Evolutionary conservation across 345 rosid genomes (phyloP).

Genomic region (Ceriops tagal): DNA sequence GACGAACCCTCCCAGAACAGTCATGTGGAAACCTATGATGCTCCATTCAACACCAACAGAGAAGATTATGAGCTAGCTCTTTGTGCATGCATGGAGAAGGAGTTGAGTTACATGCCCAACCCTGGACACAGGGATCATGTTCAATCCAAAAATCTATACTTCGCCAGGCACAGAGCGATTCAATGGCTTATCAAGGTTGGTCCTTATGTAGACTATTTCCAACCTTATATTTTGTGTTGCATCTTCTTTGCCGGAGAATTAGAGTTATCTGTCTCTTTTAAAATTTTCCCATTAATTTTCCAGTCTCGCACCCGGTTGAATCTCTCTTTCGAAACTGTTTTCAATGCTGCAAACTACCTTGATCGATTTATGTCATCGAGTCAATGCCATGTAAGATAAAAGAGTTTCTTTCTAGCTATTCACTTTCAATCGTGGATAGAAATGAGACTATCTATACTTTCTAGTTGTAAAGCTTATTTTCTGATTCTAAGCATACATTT

Average conservation of each 20-base stretch:
- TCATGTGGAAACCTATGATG: background rate
- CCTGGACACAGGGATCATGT: constrained; percentile 30
- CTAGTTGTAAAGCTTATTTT: too few relatives aligned
- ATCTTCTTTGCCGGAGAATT: background rate
- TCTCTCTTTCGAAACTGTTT: constrained; percentile 41
- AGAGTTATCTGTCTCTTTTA: constrained; percentile 11
- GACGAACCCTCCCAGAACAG: background rate
- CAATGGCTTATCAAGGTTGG: constrained; percentile 43
- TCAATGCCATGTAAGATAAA: constrained; percentile 43
- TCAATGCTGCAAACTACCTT: constrained; percentile 53
- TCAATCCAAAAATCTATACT: constrained; percentile 21
- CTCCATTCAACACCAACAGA: constrained; percentile 9
- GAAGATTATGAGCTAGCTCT: constrained; percentile 31
- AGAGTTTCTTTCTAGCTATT: background rate
- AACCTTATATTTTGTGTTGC: background rate
- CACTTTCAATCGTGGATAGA: background rate
- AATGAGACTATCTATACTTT: background rate
- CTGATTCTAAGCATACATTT: background rate
- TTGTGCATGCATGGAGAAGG: constrained; percentile 27
- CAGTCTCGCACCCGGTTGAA: constrained; percentile 47
- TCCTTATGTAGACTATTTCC: background rate
- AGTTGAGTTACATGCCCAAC: constrained; percentile 34
- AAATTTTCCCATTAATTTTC: constrained; percentile 9
- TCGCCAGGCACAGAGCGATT: constrained; percentile 30
- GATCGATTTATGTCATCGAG: constrained; percentile 52